phyloP scores from a whole-genome alignment of 108 stramenopile genomes.

The Mediolabrus comicus region DNA sequence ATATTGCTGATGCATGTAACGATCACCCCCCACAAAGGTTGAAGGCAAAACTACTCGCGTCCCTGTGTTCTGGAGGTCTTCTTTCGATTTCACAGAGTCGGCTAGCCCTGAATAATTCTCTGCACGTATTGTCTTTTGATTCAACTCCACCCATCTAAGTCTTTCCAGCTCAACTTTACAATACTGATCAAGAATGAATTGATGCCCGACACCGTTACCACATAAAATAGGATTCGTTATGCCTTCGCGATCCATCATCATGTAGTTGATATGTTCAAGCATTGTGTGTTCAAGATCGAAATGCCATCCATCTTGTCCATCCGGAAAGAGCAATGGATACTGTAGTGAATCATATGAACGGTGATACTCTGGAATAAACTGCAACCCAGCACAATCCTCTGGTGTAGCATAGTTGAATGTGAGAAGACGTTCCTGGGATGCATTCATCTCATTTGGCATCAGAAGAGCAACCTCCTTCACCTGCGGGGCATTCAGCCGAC shows the following conservation, averaged over 20 bases:
- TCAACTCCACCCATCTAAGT: not conserved
- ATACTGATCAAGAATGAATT: constrained; percentile 14
- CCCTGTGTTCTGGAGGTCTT: constrained; percentile 5
- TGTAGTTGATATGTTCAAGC: not conserved
- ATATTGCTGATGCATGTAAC: not conserved
- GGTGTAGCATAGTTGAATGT: not conserved
- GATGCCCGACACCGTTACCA: constrained; percentile 2
- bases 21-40: not conserved
- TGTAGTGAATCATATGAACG: constrained; percentile 1
- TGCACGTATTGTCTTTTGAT: constrained; percentile 11
- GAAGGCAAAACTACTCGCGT: not conserved
- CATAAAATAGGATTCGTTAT: not conserved
- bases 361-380: not conserved
- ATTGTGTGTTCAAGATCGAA: constrained; percentile 1
- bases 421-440: not conserved
- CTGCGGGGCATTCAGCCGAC: constrained; percentile 2
- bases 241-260: constrained; percentile 1
- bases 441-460: not conserved
- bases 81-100: not conserved
- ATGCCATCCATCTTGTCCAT: constrained; percentile 23
- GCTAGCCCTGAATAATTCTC: not conserved
- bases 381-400: not conserved
- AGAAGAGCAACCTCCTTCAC: not conserved
- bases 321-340: constrained; percentile 15
- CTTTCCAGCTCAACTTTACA: not conserved